These are phyloP conservation scores for Blechomonas ayalai DNA, from an alignment of 208 protist genomes.

Conservation along the genomic window DNA sequence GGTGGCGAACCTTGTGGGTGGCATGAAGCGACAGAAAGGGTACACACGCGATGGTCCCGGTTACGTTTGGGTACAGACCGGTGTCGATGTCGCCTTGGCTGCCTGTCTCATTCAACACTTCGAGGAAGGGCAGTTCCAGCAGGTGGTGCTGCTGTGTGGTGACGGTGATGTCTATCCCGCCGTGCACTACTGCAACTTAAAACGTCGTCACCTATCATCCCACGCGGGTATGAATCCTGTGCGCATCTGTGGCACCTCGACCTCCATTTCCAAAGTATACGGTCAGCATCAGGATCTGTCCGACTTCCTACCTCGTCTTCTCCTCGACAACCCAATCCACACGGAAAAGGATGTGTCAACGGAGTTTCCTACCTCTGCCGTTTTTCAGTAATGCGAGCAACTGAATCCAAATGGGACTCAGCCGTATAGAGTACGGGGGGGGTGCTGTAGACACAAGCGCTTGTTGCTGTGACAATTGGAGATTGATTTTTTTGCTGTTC, in stretches of 20 bases:
- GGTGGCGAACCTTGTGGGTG: conserved; percentile 66
- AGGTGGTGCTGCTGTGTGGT: conserved; percentile 80
- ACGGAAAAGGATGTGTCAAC: conserved; percentile 37
- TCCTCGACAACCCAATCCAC: conserved; percentile 60
- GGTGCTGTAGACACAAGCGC: background rate
- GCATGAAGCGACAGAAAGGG: conserved; percentile 70
- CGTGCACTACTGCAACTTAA: conserved; percentile 72
- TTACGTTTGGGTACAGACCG: conserved; percentile 79
- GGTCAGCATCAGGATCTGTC: conserved; percentile 72
- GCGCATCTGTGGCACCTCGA: conserved; percentile 70
- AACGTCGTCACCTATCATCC: conserved; percentile 21
- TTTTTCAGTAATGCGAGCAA: conserved; percentile 18
- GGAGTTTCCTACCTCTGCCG: conserved; percentile 41
- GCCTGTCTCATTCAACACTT: conserved; percentile 75
- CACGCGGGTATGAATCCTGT: conserved; percentile 39
- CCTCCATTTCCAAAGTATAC: conserved; percentile 67
- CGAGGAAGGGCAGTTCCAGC: conserved; percentile 56
- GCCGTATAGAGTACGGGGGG: background rate
- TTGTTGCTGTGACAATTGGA: conserved; percentile 4
- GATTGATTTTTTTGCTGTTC: conserved; percentile 4
- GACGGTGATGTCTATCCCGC: conserved; percentile 73
- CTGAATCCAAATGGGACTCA: too few species aligned
- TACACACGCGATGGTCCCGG: conserved; percentile 67
- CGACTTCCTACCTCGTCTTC: conserved; percentile 78
- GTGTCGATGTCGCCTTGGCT: conserved; percentile 77